These are phyloP conservation scores for Backusella westeae DNA, from an alignment of 192 early-diverging fungal species.

Conservation along the genomic window DNA sequence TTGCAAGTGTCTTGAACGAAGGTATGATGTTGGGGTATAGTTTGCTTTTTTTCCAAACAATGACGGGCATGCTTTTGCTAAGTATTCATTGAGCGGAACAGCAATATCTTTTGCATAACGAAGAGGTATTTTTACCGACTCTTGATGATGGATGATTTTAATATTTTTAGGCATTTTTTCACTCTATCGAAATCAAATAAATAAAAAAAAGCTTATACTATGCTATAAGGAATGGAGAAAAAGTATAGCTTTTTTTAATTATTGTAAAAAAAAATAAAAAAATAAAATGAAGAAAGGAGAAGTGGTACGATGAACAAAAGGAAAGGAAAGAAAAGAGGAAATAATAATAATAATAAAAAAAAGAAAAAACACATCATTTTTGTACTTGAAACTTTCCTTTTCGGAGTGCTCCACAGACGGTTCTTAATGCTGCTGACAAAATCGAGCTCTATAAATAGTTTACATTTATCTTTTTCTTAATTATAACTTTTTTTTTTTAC, in stretches of 20 bases:
- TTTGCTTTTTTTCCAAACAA: slow-evolving; percentile 47
- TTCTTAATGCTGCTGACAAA: not conserved
- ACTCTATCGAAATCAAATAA: not conserved
- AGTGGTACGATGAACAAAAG: not conserved
- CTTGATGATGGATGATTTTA: slow-evolving; percentile 7
- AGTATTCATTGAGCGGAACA: slow-evolving; percentile 31
- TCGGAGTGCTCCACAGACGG: not conserved
- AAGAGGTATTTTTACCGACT: slow-evolving; percentile 11
- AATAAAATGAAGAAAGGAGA: not conserved
- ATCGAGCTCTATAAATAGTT: not conserved
- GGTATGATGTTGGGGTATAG: slow-evolving; percentile 70
- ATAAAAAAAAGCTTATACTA: not conserved
- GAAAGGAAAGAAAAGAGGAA: not conserved
- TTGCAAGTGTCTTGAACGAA: slow-evolving; percentile 78
- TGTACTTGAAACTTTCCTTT: not conserved
- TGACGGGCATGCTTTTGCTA: slow-evolving; percentile 49
- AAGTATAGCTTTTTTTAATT: not conserved
- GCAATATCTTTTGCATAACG: not conserved
- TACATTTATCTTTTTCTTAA: not conserved
- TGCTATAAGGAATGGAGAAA: not conserved
- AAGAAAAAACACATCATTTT: not conserved
- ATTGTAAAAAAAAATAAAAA: not conserved
- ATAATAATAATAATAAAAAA: not conserved
- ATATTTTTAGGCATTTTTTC: slow-evolving; percentile 2
- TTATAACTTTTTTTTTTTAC: not conserved